Base-by-base conservation (phyloP, 169 alveolate species). In the Plasmodium reichenowi region DNA sequence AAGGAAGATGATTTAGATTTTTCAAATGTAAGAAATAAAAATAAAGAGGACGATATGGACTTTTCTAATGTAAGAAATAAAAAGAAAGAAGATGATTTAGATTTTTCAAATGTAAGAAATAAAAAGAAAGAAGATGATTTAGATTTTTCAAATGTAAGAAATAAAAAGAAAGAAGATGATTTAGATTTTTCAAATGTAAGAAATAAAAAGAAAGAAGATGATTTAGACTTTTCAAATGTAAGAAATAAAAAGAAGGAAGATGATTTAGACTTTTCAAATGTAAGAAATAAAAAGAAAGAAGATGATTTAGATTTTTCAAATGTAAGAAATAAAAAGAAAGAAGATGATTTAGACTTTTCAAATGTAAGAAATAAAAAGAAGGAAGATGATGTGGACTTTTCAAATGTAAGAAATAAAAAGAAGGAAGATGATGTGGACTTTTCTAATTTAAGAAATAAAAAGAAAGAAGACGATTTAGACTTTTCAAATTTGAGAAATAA, bases 201-300 rank as follows among this genome's bases (percentile, higher is more conserved):
- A 73, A 73, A 59, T 24, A 73, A 73, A 5, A 73, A 56, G 17
- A 48, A 68, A 3, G 32, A 26, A 7, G 76, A 68, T 20, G n/a
- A 68, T n/a, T 2, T 58, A 0, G 76, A 80, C 24, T 80, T 80
- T n/a, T 38, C 74, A 5, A 54, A 38, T 26, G 22, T 80, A 8
- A 24, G 88, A 56, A 76, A 20, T 48, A 76, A 76, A 7, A 73
- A 15, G 17, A 45, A 73, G 15, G 66, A 70, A 1, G 47, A 48
- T 58, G 76, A 68, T n/a, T 4, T 73, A 13, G 87, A 73, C 7
- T 73, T 73, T 15, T 29, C 87, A 3, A 59, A 58, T 56, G 1
- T 73, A 5, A 73, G 87, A 71, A 71, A 24, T 71, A 71, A 71
- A 47, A 71, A 71, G 5, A 59, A 56, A 3, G 72, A 73, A 6